Evolutionary conservation across 169 alveolate species (phyloP).

Genomic region (Plasmodium relictum): DNA sequence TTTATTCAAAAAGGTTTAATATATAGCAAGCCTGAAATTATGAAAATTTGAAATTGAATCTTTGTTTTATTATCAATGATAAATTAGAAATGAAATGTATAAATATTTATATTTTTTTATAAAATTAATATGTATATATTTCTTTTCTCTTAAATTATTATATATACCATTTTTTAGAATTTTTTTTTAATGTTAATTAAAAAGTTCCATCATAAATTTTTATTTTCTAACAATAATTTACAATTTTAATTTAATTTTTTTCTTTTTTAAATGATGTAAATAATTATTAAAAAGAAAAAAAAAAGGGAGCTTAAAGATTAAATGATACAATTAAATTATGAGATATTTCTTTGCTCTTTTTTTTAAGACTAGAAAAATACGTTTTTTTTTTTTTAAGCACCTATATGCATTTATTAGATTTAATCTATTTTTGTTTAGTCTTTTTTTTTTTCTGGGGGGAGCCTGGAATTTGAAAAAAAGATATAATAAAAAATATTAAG

Average conservation of each 20-base stretch:
- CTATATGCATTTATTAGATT: slow-evolving; percentile 18
- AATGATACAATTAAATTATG: not conserved
- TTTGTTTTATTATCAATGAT: too few species aligned
- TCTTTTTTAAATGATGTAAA: not conserved
- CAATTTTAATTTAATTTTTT: slow-evolving; percentile 6
- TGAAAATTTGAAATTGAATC: too few species aligned
- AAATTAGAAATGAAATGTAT: too few species aligned
- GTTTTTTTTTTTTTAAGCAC: slow-evolving; percentile 13
- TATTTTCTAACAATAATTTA: too few species aligned
- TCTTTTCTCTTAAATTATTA: too few species aligned
- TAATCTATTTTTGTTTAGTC: not conserved
- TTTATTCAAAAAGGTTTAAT: slow-evolving; percentile 39
- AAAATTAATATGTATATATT: too few species aligned
- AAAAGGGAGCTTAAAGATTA: not conserved
- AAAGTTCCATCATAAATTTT: too few species aligned
- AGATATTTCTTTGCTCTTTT: not conserved
- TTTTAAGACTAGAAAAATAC: not conserved
- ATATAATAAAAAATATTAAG: not conserved
- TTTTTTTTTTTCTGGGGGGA: not conserved
- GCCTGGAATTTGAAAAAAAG: not conserved
- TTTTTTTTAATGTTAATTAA: too few species aligned
- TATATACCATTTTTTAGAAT: too few species aligned
- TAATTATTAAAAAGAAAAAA: not conserved
- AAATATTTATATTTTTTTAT: too few species aligned
- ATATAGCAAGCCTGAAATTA: not conserved